Base-by-base conservation (phyloP, 2,329 filamentous ascomycete genomes). In the Neofusicoccum laricinum region DNA sequence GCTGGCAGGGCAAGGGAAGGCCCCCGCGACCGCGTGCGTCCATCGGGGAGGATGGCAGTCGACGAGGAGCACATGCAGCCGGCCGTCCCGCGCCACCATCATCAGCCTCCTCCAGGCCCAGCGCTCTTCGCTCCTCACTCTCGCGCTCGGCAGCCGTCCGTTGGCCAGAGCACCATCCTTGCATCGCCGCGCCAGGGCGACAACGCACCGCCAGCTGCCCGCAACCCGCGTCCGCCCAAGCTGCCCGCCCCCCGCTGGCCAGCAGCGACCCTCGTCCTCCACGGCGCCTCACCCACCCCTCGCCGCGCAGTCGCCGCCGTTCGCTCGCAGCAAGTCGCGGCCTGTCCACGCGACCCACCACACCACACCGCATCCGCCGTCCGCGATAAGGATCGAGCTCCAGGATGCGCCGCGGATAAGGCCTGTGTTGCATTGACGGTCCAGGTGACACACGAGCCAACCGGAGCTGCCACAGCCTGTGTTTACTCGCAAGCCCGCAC, bases 391-490 rank as follows among this genome's bases (percentile, higher is more conserved):
- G 25, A 19, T 21, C 61, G 14, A n/a, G 61, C 32, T 46, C 48
- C 61, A 63, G 38, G 49, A 63, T 63, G 61, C 61, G 61, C 49
- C 40, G 61, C 61, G 49, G 49, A 53, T 63, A 63, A 55, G 40
- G 40, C 48, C 11, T 41, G 40, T 51, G 49, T 63, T 53, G 61
- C 61, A 46, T 38, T 46, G 55, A 46, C 55, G 21, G 62, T 64
- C 62, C 51, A 57, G 40, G 62, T 64, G 62, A 58, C 62, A 64
- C 61, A 57, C 62, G 62, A 57, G 34, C 51, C 51, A 49, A 41
- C 51, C n/a, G 43, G 55, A 59, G 41, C 48, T 43, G 30, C 46
- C 46, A 48, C 59, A 38, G 49, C 61, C n/a, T 53, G 50, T 53
- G 40, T 53, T 55, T 46, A 48, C 61, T 12, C 46, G 25, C 55